These are phyloP conservation scores for Phialophora expanda DNA, from an alignment of 2,329 filamentous ascomycete species.

Conservation along the genomic window DNA sequence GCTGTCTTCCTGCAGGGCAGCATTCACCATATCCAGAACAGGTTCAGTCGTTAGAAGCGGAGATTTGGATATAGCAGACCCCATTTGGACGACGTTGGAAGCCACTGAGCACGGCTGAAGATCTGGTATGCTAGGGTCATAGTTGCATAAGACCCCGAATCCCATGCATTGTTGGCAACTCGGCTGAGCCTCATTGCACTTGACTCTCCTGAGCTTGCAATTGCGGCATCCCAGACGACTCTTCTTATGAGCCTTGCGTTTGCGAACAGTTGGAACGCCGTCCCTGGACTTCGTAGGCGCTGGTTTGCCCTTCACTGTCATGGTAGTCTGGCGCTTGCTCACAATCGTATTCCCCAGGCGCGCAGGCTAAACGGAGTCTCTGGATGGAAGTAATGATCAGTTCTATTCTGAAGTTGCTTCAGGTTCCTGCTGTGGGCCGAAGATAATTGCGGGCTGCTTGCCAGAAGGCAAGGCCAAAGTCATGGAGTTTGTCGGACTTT, in stretches of 20 bases:
- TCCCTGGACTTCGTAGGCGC: not conserved
- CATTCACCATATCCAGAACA: slow-evolving; percentile 19
- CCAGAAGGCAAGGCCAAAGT: not conserved
- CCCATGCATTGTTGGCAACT: slow-evolving; percentile 51
- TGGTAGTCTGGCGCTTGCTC: slow-evolving; percentile 1
- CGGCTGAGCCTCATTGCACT: slow-evolving; percentile 58
- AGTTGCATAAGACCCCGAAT: slow-evolving; percentile 57
- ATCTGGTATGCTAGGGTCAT: slow-evolving; percentile 43
- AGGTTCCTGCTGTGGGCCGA: not conserved
- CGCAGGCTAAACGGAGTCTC: not conserved
- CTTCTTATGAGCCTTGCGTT: slow-evolving; percentile 41
- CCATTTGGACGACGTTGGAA: slow-evolving; percentile 12
- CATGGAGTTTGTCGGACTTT: slow-evolving; percentile 19
- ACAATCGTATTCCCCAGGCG: not conserved
- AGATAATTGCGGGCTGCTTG: not conserved
- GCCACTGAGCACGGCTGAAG: slow-evolving; percentile 40
- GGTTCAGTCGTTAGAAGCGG: slow-evolving; percentile 6
- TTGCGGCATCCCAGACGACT: slow-evolving; percentile 58
- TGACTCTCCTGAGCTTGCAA: slow-evolving; percentile 59
- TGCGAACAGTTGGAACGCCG: slow-evolving; percentile 11
- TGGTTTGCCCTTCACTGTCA: slow-evolving; percentile 4
- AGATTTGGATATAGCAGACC: slow-evolving; percentile 13
- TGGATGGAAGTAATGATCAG: not conserved
- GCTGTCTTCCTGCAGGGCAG: slow-evolving; percentile 7
- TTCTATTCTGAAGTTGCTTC: not conserved